Base-by-base conservation (phyloP, 257 asterid genomes). In the Capsicum chinense region DNA sequence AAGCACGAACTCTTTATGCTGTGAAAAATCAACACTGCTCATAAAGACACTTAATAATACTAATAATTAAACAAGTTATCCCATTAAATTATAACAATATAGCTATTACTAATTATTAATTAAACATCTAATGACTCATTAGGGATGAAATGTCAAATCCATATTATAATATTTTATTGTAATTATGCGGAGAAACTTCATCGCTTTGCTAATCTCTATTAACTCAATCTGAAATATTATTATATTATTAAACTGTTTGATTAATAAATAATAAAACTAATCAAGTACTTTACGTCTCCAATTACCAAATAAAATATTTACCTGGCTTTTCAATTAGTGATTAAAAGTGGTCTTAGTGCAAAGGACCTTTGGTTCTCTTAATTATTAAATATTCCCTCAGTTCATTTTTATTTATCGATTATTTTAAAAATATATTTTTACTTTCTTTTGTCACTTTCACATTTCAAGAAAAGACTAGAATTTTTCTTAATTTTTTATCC, bases 21-120 rank as follows among this genome's bases (percentile, higher is more conserved):
- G 81, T 33, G 81, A 76, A 52, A 63, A 76, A 76, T 76, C 81
- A 52, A 76, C 81, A 13, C 81, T 52, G 81, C 63, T 76, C 70
- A 63, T 11, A 5, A 63, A 74, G 80, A 13, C 19, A 10, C 19
- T 48, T 74, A 73, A 3, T 39, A 44, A 44, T 44, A 44, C 47
- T 73, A 76, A 76, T 76, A 76, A 50, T 52, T 15, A 76, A 52
- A 3, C 1, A 52, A 21, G 5, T 26, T 21, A 50, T 50, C 62
- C 13, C 63, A 76, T 26, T 76, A 76, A 52, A 52, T 52, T 76
- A 52, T 76, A 8, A 52, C 4, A 52, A 13, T 15, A 74, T 48
- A 7, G 62, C 4, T 13, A 76, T 26, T 62, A 48, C 47, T 19
- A 52, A 52, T 76, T 63, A 63, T 63, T 26, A 63, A 68, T 37